phyloP scores from a whole-genome alignment of 441 rosid species.

The Populus hybrid region DNA sequence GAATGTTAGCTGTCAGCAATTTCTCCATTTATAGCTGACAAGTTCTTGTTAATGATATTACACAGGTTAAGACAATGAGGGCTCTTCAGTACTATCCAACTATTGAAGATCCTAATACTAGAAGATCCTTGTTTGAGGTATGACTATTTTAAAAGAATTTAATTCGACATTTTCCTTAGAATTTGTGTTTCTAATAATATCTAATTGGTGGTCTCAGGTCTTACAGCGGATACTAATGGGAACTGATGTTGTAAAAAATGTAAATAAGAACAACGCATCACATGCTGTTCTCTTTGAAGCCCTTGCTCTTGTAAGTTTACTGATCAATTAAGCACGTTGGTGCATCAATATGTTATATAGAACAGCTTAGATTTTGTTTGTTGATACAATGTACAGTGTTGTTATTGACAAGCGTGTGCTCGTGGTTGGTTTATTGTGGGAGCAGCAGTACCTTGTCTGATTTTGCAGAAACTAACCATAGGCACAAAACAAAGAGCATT shows the following conservation, averaged over 20 bases:
- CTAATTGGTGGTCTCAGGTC: slow-evolving; percentile 56
- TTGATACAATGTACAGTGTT: neutral
- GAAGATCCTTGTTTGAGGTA: slow-evolving; percentile 96
- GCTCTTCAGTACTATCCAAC: slow-evolving; percentile 98
- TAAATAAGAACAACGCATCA: slow-evolving; percentile 98
- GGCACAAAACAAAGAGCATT: neutral
- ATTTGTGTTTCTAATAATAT: slow-evolving; percentile 29
- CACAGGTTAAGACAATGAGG: slow-evolving; percentile 98
- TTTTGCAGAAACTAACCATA: neutral
- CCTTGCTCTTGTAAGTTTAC: slow-evolving; percentile 79
- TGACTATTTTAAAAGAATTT: slow-evolving; percentile 14
- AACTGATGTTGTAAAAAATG: slow-evolving; percentile 99
- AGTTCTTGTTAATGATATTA: slow-evolving; percentile 20
- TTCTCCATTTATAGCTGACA: neutral
- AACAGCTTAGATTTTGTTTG: neutral
- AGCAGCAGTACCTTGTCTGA: neutral
- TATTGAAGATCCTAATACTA: slow-evolving; percentile 93
- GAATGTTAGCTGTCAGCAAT: slow-evolving; percentile 1
- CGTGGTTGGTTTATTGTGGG: neutral
- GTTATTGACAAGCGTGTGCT: neutral
- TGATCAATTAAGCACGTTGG: slow-evolving; percentile 12
- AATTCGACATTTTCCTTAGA: slow-evolving; percentile 1
- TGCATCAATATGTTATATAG: slow-evolving; percentile 6
- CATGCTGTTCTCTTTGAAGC: slow-evolving; percentile 99
- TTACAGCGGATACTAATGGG: slow-evolving; percentile 97